phyloP scores from a whole-genome alignment of 2,329 filamentous ascomycete genomes.

The Cylindrodendrum hubeiense region DNA sequence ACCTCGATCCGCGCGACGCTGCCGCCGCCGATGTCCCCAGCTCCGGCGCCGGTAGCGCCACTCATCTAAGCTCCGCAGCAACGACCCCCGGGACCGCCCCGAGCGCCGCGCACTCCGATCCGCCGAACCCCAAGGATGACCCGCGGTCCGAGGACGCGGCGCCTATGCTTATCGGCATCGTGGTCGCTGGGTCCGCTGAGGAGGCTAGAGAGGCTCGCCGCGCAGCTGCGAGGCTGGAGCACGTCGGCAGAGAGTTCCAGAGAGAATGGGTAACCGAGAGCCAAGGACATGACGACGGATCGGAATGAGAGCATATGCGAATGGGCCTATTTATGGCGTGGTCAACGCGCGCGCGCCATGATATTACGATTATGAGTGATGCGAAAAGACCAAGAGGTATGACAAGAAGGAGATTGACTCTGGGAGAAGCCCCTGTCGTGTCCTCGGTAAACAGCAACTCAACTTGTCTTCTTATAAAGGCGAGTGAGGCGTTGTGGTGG shows the following conservation, averaged over 20 bases:
- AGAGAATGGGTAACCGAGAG: conserved; percentile 59
- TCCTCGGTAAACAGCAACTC: not conserved
- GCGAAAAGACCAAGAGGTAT: conserved; percentile 30
- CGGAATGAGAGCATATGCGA: conserved; percentile 38
- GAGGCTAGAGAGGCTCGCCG: conserved; percentile 64
- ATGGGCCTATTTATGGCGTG: conserved; percentile 2
- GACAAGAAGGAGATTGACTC: conserved; percentile 27
- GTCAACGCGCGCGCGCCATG: conserved; percentile 22
- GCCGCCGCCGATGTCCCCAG: conserved; percentile 28
- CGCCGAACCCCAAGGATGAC: conserved; percentile 30
- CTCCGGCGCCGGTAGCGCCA: conserved; percentile 20
- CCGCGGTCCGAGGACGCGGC: conserved; percentile 51
- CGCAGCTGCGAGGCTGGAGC: conserved; percentile 66
- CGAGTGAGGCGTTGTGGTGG: not conserved
- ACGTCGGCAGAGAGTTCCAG: conserved; percentile 67
- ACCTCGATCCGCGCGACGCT: conserved; percentile 55
- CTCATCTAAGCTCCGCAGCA: conserved; percentile 23
- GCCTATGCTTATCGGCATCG: conserved; percentile 67
- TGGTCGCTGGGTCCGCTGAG: conserved; percentile 63
- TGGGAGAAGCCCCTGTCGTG: conserved; percentile 1
- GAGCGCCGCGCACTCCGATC: conserved; percentile 28
- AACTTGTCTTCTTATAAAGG: not conserved
- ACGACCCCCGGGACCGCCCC: conserved; percentile 22
- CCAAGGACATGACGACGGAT: conserved; percentile 41
- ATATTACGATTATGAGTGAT: conserved; percentile 41